These are phyloP conservation scores for Malus orientalis DNA, from an alignment of 306 rosid genomes.

Conservation along the genomic window DNA sequence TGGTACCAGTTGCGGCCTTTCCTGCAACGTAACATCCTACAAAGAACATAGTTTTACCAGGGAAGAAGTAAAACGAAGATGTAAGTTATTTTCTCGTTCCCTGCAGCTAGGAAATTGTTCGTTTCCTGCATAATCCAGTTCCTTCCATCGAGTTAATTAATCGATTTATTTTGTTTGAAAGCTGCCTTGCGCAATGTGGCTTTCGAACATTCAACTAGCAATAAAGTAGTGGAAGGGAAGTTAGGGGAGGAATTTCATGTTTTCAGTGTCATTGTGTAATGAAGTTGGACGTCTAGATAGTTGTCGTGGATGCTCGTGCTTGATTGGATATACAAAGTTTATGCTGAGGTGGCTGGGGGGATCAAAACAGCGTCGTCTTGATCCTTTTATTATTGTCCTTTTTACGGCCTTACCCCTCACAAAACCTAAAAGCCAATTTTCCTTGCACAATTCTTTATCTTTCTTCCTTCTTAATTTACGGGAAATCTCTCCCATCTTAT, in stretches of 20 bases:
- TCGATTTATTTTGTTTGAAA: not conserved
- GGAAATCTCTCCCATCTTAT: too few species aligned
- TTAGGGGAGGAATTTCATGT: slow-evolving; percentile 6
- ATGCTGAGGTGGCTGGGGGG: too few species aligned
- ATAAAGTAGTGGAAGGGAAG: slow-evolving; percentile 18
- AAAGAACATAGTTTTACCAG: not conserved
- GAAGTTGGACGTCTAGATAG: not conserved
- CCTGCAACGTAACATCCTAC: slow-evolving; percentile 13
- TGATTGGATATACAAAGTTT: too few species aligned
- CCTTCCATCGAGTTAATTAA: slow-evolving; percentile 18
- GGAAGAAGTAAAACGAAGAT: not conserved
- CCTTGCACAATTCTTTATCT: too few species aligned
- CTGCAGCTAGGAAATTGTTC: slow-evolving; percentile 58
- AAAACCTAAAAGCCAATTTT: too few species aligned
- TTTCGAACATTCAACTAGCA: slow-evolving; percentile 6
- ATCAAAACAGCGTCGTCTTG: too few species aligned
- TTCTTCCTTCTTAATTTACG: too few species aligned
- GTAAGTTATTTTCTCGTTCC: slow-evolving; percentile 30
- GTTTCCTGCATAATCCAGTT: slow-evolving; percentile 43
- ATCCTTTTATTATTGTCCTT: too few species aligned
- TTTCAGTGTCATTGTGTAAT: not conserved
- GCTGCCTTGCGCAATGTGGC: not conserved
- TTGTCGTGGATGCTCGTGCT: not conserved
- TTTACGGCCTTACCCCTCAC: too few species aligned
- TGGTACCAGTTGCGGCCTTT: not conserved